phyloP scores from a whole-genome alignment of 176 grass and related monocot genomes.

The Oryza coarctata region DNA sequence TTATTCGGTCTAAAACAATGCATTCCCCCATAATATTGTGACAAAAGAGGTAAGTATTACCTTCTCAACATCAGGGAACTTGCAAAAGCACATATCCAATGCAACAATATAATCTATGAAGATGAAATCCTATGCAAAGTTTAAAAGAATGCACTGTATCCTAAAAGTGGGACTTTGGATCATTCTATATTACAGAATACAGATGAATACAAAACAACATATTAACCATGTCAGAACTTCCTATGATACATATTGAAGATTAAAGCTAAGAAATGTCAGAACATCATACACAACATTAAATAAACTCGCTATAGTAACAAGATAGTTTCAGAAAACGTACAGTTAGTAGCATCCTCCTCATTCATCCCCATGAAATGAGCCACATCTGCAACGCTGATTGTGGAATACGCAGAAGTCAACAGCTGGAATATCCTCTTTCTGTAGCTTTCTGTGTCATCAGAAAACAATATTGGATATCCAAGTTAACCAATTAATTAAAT shows the following conservation, averaged over 20 bases:
- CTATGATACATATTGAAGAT: not conserved
- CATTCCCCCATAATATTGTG: not conserved
- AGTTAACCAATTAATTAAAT: constrained; percentile 9
- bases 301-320: not conserved
- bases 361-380: constrained; percentile 87
- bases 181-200: not conserved
- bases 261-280: not conserved
- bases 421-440: constrained; percentile 92
- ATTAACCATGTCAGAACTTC: not conserved
- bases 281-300: not conserved
- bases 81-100: no score
- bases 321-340: constrained; percentile 46
- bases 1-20: not conserved
- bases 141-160: not conserved
- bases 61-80: no score
- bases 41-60: not conserved
- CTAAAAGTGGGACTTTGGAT: not conserved
- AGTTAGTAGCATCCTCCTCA: constrained; percentile 76
- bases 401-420: constrained; percentile 85
- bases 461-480: not conserved
- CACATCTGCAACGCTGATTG: constrained; percentile 65
- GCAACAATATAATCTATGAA: not conserved
- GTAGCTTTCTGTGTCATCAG: constrained; percentile 72
- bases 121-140: not conserved
- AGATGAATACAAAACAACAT: not conserved